Evolutionary conservation across 345 rosid species (phyloP), one percentile per base, ranked within the genome.

Genomic region (Eucalyptus viminalis): DNA sequence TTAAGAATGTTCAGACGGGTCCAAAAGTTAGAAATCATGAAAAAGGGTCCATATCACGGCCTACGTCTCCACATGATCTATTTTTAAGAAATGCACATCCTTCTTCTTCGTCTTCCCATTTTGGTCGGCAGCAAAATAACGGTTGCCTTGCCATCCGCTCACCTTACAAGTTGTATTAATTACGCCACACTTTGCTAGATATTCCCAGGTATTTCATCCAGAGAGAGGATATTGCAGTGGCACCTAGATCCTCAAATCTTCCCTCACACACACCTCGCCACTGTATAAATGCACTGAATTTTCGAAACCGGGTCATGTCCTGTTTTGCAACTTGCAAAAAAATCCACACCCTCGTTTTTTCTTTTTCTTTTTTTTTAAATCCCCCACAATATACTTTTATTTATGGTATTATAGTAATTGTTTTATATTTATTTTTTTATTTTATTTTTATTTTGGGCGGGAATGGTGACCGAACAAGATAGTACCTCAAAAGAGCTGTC

Each of bases 311-410:
- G 80, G 80, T 31, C 80, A 31, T 15, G 80, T 67, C 40, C 11
- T 15, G 14, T 67, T 67, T 67, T 3, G 80, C 80, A 67, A 67
- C 40, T 31, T 67, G 37, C 40, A 67, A 67, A 15, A 31, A 67
- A 31, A 67, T 31, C 37, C 37, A n/a, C 17, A 14, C 6, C 72
- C 72, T n/a, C 72, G 31, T 14, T n/a, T 65, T 67, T 31, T 31
- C 0, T 15, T 69, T 31, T 34, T 29, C 0, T 3, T 4, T 3
- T 60, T 58, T 27, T 27, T 60, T 1, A 11, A 27, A 6, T 14
- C 37, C 76, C 76, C 37, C 37, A 8, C 76, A n/a, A 2, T n/a
- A 65, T 65, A 27, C 0, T 67, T n/a, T 62, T 29, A 65, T 29
- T 31, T 0, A 69, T 37, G 8, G 83, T 72, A 3, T 72, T 4